Percentiles rank a stretch among this genome's conserved stretches.
These are phyloP conservation scores for Aureobasidium sp. DNA, from an alignment of 2,329 filamentous ascomycete species.

Conservation along the genomic window DNA sequence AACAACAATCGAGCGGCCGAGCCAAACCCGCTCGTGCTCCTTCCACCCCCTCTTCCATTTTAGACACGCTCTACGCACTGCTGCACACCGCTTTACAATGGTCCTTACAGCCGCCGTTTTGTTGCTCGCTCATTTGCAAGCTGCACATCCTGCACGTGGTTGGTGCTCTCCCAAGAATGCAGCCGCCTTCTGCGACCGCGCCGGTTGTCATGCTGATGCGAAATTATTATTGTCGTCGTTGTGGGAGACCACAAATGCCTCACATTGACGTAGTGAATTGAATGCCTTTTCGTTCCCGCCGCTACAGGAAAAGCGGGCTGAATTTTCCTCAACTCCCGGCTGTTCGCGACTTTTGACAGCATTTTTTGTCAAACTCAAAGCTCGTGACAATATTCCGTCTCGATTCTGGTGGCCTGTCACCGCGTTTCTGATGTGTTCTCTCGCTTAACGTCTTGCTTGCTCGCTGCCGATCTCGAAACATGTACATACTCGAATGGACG, in stretches of 20 bases:
- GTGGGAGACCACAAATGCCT: constrained; percentile 5
- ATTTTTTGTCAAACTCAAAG: not conserved
- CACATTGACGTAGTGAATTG: constrained; percentile 1
- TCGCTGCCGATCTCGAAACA: not conserved
- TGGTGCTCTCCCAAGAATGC: not conserved
- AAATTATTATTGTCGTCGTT: not conserved
- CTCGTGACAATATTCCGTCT: not conserved
- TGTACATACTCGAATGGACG: not conserved
- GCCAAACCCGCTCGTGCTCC: not conserved
- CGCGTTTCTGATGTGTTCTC: not conserved
- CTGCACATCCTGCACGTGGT: not conserved
- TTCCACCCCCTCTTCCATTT: not conserved
- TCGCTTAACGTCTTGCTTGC: not conserved
- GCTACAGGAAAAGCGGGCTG: not conserved
- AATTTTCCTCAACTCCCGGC: not conserved
- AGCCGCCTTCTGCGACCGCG: not conserved
- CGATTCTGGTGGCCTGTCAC: not conserved
- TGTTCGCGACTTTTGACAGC: constrained; percentile 1
- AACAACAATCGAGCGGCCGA: not conserved
- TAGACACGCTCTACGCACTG: not conserved
- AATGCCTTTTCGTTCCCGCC: not conserved
- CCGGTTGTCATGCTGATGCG: not conserved
- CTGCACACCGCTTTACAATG: constrained; percentile 1
- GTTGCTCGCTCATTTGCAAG: not conserved
- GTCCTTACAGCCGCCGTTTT: not conserved